phyloP scores from a whole-genome alignment of 768 basidiomycete genomes.

The Termitomyces sp. region DNA sequence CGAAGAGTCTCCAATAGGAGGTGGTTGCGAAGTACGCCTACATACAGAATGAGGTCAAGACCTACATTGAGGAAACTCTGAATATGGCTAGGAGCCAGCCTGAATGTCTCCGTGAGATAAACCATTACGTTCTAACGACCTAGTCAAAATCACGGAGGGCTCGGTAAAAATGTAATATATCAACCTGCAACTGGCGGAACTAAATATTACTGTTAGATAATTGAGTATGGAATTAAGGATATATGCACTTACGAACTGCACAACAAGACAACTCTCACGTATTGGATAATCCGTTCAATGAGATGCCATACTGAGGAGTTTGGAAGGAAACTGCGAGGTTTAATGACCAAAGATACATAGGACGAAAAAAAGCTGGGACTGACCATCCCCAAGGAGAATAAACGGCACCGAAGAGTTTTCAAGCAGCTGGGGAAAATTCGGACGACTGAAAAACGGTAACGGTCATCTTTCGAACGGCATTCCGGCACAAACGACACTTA shows the following conservation, averaged over 20 bases:
- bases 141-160: not conserved
- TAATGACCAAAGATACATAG: not conserved
- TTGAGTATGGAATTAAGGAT: not conserved
- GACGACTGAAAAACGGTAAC: not conserved
- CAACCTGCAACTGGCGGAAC: conserved; percentile 13
- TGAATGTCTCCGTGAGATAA: conserved; percentile 5
- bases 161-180: not conserved
- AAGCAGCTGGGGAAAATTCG: not conserved
- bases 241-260: conserved; percentile 10
- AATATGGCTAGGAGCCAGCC: not conserved
- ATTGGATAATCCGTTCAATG: not conserved
- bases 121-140: conserved; percentile 1
- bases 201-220: not conserved
- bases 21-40: no score
- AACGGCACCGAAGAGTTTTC: conserved; percentile 10
- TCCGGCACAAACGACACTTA: not conserved
- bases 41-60: no score
- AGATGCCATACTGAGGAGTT: conserved; percentile 10
- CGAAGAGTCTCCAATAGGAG: no score
- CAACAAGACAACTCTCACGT: conserved; percentile 7
- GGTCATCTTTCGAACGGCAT: not conserved
- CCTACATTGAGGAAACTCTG: no score
- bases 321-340: not conserved
- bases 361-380: no score
- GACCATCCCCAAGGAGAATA: conserved; percentile 12